Evolutionary conservation across 2,329 filamentous ascomycete species (phyloP).

Genomic region (Calonectria hawksworthii): DNA sequence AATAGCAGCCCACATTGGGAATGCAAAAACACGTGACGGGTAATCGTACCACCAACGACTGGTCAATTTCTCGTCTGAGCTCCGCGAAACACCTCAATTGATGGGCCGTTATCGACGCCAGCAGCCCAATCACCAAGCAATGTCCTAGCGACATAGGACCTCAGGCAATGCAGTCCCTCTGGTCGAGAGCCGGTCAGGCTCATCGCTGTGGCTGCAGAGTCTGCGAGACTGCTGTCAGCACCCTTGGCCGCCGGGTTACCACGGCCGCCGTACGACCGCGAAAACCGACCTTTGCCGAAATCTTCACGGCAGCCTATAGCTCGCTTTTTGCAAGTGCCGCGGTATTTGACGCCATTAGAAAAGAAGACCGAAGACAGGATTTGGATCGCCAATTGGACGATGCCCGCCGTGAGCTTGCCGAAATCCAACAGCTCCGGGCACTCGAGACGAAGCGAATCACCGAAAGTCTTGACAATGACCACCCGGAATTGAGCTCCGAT

Average conservation of each 20-base stretch:
- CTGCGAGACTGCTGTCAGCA: constrained; percentile 66
- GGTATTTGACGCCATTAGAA: constrained; percentile 71
- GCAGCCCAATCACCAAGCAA: constrained; percentile 36
- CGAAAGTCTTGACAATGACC: constrained; percentile 21
- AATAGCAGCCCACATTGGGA: constrained; percentile 33
- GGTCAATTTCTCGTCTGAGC: constrained; percentile 39
- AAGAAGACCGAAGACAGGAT: constrained; percentile 69
- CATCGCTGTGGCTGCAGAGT: constrained; percentile 74
- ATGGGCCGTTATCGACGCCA: constrained; percentile 27
- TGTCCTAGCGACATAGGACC: constrained; percentile 35
- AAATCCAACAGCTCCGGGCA: constrained; percentile 52
- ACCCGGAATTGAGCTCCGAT: constrained; percentile 36
- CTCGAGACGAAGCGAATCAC: constrained; percentile 36
- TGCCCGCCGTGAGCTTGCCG: constrained; percentile 62
- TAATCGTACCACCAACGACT: constrained; percentile 46
- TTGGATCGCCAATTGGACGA: constrained; percentile 74
- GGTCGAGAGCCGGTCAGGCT: constrained; percentile 76
- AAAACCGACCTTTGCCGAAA: constrained; percentile 64
- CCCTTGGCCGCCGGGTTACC: constrained; percentile 64
- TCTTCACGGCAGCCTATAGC: constrained; percentile 78
- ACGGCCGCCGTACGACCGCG: constrained; percentile 62
- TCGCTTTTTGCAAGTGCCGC: constrained; percentile 76
- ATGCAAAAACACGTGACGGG: constrained; percentile 38
- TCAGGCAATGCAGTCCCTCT: constrained; percentile 74
- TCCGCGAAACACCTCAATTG: constrained; percentile 43